Percentiles rank a stretch among this genome's conserved stretches.
phyloP scores from a whole-genome alignment of 305 asterid species.

The Rubia peregrina region DNA sequence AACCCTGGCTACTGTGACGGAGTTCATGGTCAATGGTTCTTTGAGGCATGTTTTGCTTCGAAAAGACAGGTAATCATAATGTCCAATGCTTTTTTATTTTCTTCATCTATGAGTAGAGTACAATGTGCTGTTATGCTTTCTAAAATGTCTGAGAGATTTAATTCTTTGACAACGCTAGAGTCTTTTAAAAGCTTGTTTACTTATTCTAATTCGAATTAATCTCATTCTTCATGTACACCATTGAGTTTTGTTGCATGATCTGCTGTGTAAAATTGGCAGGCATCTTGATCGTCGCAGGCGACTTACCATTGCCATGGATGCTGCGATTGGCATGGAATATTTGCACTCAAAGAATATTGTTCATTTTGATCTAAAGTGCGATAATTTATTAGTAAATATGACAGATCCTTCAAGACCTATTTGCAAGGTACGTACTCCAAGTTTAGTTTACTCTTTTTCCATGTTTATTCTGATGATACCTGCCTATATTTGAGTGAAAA shows the following conservation, averaged over 20 bases:
- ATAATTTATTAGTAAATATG: conserved; percentile 85
- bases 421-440: conserved; percentile 50
- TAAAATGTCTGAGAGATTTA: not conserved
- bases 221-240: not conserved
- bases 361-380: conserved; percentile 87
- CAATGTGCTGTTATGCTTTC: not conserved
- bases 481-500: not conserved
- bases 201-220: not conserved
- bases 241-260: conserved; percentile 8
- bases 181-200: not conserved
- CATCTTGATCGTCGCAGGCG: conserved; percentile 90
- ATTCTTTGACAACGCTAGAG: conserved; percentile 4
- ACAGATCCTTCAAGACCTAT: conserved; percentile 88
- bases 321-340: conserved; percentile 95
- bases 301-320: conserved; percentile 91
- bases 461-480: conserved; percentile 8
- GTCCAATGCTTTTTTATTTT: not conserved
- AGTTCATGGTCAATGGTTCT: conserved; percentile 89
- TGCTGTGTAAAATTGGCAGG: conserved; percentile 35
- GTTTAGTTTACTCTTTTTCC: conserved; percentile 4
- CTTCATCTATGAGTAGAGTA: not conserved
- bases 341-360: conserved; percentile 87
- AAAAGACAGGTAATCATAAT: conserved; percentile 56
- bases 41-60: conserved; percentile 72
- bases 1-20: conserved; percentile 83